A percentile compares a stretch with the other conserved stretches of the same genome.
Evolutionary conservation across 352 stramenopile species (phyloP).

Genomic region (Phytopythium helicoides): DNA sequence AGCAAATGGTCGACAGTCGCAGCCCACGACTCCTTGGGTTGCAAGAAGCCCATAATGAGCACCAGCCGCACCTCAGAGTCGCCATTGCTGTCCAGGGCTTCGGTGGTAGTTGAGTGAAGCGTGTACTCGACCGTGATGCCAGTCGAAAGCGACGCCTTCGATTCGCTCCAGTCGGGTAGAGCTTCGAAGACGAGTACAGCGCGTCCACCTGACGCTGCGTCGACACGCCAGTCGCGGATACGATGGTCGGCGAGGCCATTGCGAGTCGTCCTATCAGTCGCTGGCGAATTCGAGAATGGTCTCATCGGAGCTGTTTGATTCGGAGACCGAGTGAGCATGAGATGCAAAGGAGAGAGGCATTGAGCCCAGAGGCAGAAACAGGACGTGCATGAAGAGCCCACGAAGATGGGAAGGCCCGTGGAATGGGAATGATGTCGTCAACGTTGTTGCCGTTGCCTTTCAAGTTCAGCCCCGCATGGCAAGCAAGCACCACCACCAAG

Average conservation of each 20-base stretch:
- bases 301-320: no score
- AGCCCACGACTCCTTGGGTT: conserved; percentile 55
- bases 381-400: neutral
- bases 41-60: conserved; percentile 54
- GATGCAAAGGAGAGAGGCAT: neutral
- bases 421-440: conserved; percentile 4
- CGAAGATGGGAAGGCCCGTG: neutral
- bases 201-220: conserved; percentile 51
- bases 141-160: conserved; percentile 26
- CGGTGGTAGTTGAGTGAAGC: conserved; percentile 21
- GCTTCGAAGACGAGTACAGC: conserved; percentile 38
- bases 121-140: conserved; percentile 54
- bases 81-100: conserved; percentile 23
- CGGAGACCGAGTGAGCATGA: no score
- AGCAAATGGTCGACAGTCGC: conserved; percentile 44
- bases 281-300: neutral
- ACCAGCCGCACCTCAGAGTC: conserved; percentile 32
- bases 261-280: neutral
- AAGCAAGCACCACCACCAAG: no score
- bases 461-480: no score
- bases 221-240: conserved; percentile 26
- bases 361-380: neutral
- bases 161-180: conserved; percentile 25
- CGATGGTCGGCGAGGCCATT: conserved; percentile 16
- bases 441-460: no score